Base-by-base conservation (phyloP, 805 yeast genomes). In the Millerozyma acaciae region DNA sequence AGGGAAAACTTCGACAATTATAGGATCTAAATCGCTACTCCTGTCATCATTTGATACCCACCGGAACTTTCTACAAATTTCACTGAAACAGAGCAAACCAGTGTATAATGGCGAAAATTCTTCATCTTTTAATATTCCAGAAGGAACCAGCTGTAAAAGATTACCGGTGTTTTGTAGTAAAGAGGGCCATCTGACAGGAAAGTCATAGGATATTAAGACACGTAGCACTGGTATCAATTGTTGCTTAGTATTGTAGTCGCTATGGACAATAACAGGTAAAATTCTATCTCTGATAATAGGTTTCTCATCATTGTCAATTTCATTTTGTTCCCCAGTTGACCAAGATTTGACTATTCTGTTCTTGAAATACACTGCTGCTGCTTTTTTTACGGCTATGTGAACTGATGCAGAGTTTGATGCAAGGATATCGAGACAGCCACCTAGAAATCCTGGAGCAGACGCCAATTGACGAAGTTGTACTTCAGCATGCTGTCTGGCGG, bases 341-440 rank as follows among this genome's bases (percentile, higher is more conserved):
- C 97, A 89, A 32, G 74, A 68, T 22, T 75, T 68, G 10, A 68
- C 62, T 15, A 87, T 69, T 36, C 78, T 70, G 56, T 90, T 89
- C 55, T 90, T 90, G 56, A 87, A 76, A 56, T 77, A 86, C 4
- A 90, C 79, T 0, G 93, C 88, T 2, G 94, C 82, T 8, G 94
- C 84, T 30, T 76, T 63, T 45, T 79, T 73, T 31, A 83, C 68
- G 16, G 68, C 73, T 40, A 40, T 17, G 26, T 44, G 38, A 2
- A 44, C 36, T 4, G 23, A 26, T 10, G 30, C 20, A 25, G 33
- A 26, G n/a, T 25, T 33, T 3, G 40, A 43, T 35, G 40, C 16
- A 13, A 87, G 68, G 32, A 88, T 80, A 51, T 85, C 90, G 29
- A 90, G 62, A 55, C 95, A 84, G 2, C 90, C 89, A 4, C 83